These are phyloP conservation scores for Triticum dicoccoides DNA, from an alignment of 176 grass and related monocot genomes.

Conservation along the genomic window DNA sequence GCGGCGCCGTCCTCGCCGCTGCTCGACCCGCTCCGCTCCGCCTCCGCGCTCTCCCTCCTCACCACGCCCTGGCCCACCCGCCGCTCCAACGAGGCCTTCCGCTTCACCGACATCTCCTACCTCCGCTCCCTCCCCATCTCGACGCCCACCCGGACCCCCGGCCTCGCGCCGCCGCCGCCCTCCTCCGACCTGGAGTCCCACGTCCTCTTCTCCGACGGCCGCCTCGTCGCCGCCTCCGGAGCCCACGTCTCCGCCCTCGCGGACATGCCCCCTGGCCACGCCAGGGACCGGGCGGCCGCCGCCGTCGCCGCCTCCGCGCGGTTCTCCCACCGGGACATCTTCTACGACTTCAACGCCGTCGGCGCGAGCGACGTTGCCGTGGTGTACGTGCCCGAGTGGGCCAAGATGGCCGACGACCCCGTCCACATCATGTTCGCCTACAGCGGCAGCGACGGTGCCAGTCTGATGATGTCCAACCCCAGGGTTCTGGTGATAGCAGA, in stretches of 20 bases:
- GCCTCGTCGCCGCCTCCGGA: slow-evolving; percentile 34
- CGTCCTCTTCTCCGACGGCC: slow-evolving; percentile 43
- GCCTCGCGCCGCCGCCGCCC: slow-evolving; percentile 15
- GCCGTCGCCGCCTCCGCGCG: slow-evolving; percentile 31
- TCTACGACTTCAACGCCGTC: slow-evolving; percentile 71
- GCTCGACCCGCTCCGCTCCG: slow-evolving; percentile 46
- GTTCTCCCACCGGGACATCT: slow-evolving; percentile 54
- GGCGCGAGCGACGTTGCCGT: slow-evolving; percentile 52
- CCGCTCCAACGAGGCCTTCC: slow-evolving; percentile 60
- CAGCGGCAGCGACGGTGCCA: slow-evolving; percentile 11
- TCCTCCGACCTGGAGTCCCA: slow-evolving; percentile 31
- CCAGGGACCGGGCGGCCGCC: slow-evolving; percentile 33
- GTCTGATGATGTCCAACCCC: slow-evolving; percentile 49
- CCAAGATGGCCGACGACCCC: slow-evolving; percentile 36
- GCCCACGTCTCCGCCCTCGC: slow-evolving; percentile 33
- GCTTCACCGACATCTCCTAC: slow-evolving; percentile 66
- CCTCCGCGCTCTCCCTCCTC: slow-evolving; percentile 59
- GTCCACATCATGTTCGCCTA: slow-evolving; percentile 53
- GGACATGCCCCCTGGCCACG: slow-evolving; percentile 23
- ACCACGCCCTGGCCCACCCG: slow-evolving; percentile 62
- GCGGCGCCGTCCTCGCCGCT: slow-evolving; percentile 37
- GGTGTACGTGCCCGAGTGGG: slow-evolving; percentile 46
- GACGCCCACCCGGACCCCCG: slow-evolving; percentile 13
- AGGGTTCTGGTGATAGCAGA: slow-evolving; percentile 64
- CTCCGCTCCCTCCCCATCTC: slow-evolving; percentile 55